These are phyloP conservation scores for Penicillium longicatenatum DNA, from an alignment of 495 filamentous ascomycete species.

Conservation along the genomic window DNA sequence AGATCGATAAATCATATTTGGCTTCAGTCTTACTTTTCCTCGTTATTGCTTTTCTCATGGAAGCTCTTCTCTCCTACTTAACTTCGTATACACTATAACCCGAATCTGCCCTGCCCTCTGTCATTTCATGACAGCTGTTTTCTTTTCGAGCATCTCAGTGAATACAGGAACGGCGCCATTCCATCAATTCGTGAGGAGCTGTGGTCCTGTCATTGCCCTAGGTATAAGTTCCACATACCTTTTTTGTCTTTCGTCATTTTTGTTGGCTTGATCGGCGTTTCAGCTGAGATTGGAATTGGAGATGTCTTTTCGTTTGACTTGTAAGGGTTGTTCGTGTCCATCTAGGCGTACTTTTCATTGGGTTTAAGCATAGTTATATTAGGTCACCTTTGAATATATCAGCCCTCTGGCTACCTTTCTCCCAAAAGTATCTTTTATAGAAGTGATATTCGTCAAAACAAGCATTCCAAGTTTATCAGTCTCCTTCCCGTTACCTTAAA, in stretches of 20 bases:
- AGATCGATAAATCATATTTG: slow-evolving; percentile 22
- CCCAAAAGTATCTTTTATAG: too few relatives aligned
- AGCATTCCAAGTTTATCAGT: too few relatives aligned
- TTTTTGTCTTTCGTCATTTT: not conserved
- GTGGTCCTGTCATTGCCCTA: not conserved
- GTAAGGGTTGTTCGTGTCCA: not conserved
- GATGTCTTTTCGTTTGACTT: not conserved
- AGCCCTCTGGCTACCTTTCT: too few relatives aligned
- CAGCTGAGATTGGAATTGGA: not conserved
- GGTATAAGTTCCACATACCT: not conserved
- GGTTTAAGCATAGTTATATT: not conserved
- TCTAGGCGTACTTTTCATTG: not conserved
- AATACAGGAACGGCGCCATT: slow-evolving; percentile 37
- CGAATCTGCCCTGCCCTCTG: not conserved
- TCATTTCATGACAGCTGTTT: not conserved
- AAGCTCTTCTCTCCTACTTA: not conserved
- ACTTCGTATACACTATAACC: not conserved
- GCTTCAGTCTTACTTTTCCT: not conserved
- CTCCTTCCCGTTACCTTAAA: too few relatives aligned
- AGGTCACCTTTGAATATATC: not conserved
- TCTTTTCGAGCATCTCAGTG: slow-evolving; percentile 10
- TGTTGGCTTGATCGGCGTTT: not conserved
- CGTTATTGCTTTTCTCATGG: not conserved
- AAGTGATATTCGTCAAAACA: too few relatives aligned
- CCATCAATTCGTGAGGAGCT: not conserved